phyloP scores from a whole-genome alignment of 805 yeast species.

The Ogataea minuta region DNA sequence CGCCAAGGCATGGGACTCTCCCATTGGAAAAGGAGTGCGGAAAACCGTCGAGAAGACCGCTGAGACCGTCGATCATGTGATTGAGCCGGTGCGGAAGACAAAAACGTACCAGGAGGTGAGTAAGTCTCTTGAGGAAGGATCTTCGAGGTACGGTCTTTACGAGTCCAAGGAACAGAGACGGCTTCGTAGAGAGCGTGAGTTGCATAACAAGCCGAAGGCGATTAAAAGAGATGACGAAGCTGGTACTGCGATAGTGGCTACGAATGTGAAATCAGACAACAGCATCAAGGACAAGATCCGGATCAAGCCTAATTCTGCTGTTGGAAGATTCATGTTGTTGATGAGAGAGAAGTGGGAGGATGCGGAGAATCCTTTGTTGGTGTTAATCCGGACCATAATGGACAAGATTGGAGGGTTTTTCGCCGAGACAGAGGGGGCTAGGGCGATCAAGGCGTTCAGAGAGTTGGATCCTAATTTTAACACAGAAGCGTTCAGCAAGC shows the following conservation, averaged over 20 bases:
- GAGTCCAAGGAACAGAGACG: conserved; percentile 81
- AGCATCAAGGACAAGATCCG: conserved; percentile 54
- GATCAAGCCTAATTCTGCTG: conserved; percentile 61
- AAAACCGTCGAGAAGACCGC: conserved; percentile 80
- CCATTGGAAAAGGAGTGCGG: conserved; percentile 87
- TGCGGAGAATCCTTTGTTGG: conserved; percentile 86
- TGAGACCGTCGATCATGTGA: conserved; percentile 77
- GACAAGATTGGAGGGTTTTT: conserved; percentile 84
- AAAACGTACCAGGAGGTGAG: conserved; percentile 84
- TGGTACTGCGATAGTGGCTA: conserved; percentile 77
- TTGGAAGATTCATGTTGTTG: conserved; percentile 63
- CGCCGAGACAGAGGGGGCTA: conserved; percentile 95
- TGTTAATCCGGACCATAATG: conserved; percentile 72
- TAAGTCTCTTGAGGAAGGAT: conserved; percentile 90
- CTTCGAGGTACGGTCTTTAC: conserved; percentile 89
- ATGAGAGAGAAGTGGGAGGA: conserved; percentile 83
- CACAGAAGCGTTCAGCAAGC: conserved; percentile 71
- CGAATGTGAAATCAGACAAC: conserved; percentile 67
- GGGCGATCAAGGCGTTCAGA: conserved; percentile 82
- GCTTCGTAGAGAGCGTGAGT: conserved; percentile 61
- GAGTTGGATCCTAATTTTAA: conserved; percentile 88
- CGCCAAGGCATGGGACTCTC: conserved; percentile 92
- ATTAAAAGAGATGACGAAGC: conserved; percentile 79
- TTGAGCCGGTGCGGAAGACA: conserved; percentile 92
- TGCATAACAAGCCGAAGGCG: conserved; percentile 56